Evolutionary conservation across 306 rosid genomes (phyloP).

Genomic region (Luffa acutangula): DNA sequence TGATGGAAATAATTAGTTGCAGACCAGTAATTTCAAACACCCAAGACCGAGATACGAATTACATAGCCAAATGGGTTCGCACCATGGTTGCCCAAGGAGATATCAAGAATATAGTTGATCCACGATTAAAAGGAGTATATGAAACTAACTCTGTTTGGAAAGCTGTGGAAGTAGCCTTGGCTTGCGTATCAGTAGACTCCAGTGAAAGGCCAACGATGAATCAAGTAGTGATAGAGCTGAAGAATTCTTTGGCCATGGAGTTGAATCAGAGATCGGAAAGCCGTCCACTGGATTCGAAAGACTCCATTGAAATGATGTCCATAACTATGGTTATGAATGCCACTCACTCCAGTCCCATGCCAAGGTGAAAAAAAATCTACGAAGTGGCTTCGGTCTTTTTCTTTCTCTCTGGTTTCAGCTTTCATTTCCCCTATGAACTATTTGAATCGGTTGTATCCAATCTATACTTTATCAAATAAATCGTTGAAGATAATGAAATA

Average conservation of each 20-base stretch:
- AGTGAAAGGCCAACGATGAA: conserved; percentile 15
- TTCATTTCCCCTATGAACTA: background rate
- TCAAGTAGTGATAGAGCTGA: conserved; percentile 4
- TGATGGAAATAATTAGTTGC: conserved; percentile 14
- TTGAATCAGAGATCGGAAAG: background rate
- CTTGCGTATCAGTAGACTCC: background rate
- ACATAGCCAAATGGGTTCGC: conserved; percentile 12
- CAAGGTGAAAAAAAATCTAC: background rate
- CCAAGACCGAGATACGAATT: background rate
- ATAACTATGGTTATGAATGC: background rate
- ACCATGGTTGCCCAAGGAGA: background rate
- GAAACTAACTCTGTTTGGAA: conserved; percentile 17
- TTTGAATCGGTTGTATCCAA: background rate
- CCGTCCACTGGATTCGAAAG: background rate
- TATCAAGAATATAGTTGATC: conserved; percentile 12
- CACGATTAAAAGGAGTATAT: conserved; percentile 2
- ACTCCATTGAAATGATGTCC: background rate
- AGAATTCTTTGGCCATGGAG: conserved; percentile 15
- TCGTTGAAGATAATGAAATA: background rate
- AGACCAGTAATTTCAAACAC: background rate
- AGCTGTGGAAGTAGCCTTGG: conserved; percentile 19
- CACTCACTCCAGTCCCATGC: background rate
- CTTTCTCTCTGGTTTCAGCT: background rate
- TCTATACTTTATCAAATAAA: background rate
- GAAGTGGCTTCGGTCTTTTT: background rate